Percentiles rank a stretch among this genome's conserved stretches.
phyloP scores from a whole-genome alignment of 164 flowering plant genomes.

The Annona cherimola region DNA sequence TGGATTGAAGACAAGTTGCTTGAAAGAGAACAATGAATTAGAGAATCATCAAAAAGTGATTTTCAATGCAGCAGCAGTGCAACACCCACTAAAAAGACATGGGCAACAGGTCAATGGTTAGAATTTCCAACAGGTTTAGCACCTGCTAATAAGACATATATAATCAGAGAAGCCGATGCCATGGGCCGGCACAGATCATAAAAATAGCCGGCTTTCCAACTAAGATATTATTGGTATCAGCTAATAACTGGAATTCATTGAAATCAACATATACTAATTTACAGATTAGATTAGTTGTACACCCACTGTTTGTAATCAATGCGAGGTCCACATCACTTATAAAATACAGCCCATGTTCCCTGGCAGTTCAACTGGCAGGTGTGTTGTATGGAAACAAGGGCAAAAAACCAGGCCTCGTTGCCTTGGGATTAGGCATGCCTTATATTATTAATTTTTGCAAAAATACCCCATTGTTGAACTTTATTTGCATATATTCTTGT shows the following conservation, averaged over 20 bases:
- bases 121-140: constrained; percentile 1
- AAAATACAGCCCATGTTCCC: neutral
- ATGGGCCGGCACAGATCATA: constrained; percentile 19
- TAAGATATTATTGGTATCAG: constrained; percentile 9
- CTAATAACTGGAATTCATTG: constrained; percentile 14
- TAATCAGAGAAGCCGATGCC: constrained; percentile 17
- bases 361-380: neutral
- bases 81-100: constrained; percentile 20
- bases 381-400: neutral
- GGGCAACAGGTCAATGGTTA: constrained; percentile 7
- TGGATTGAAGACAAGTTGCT: no score
- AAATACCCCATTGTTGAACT: no score
- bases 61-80: no score
- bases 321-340: neutral
- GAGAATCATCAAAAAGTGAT: no score
- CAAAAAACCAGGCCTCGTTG: neutral
- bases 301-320: neutral
- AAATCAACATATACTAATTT: constrained; percentile 8
- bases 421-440: neutral
- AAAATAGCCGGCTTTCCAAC: constrained; percentile 16
- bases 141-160: constrained; percentile 24
- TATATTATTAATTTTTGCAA: no score
- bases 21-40: no score
- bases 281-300: neutral
- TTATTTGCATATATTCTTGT: no score